Evolutionary conservation across 352 stramenopile species (phyloP), one percentile per base, ranked within the genome.

Genomic region (Phytophthora pinifolia): DNA sequence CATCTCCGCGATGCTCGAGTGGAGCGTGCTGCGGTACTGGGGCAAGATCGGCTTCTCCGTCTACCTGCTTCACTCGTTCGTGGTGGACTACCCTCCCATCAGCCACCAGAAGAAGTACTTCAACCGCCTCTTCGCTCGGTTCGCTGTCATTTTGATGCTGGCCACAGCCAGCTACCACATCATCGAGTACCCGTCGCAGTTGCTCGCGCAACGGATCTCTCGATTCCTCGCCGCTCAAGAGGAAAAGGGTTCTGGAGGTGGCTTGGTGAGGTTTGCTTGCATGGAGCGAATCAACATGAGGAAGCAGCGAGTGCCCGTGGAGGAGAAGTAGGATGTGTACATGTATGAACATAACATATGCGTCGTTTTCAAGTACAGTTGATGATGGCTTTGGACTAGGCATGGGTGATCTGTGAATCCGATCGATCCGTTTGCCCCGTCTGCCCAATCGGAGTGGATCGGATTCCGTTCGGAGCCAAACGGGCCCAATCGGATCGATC

Each of bases 81-180:
- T 67, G 3, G 44, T 79, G 25, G 29, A 60, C 29, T 51, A 71
- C 14, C 39, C 46, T 46, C 29, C 39, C 6, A 36, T 54, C 12
- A 59, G 61, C 12, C 22, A 61, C 32, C 65, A 67, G 34, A 48
- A 69, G 42, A 64, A 57, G 7, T 72, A 65, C 35, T 70, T 68
- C 29, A 55, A 78, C 30, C 58, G 60, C 27, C 59, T 73, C 14
- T 67, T 70, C n/a, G 41, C 59, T 34, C 48, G 61, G 15, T 64
- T 73, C 30, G 54, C 18, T 14, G 29, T 75, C n/a, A 60, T 70
- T 37, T 58, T 70, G 22, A 12, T 64, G 33, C 17, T 78, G 14
- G 38, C 59, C 38, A 67, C 61, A 6, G 57, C 37, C 10, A 66
- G 57, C n/a, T 75, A 69, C 46, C 54, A 63, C 13, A 15, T 61